Evolutionary conservation across 352 stramenopile species (phyloP).

Genomic region (Globisporangium heterothallicum): DNA sequence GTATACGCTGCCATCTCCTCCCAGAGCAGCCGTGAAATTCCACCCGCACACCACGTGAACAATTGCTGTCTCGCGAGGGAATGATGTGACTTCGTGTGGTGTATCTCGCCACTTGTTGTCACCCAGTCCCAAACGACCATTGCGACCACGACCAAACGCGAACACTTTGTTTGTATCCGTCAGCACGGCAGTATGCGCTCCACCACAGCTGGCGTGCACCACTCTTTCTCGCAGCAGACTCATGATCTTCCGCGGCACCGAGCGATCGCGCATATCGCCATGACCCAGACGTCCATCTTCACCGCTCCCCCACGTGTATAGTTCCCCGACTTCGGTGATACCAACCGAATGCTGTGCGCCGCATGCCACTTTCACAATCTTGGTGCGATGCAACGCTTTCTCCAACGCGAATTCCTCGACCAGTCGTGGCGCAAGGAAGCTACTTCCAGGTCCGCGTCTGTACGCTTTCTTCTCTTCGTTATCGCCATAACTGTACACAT

Average conservation of each 20-base stretch:
- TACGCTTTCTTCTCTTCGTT: slow-evolving; percentile 48
- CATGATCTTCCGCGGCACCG: slow-evolving; percentile 77
- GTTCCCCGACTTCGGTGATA: slow-evolving; percentile 59
- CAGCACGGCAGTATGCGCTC: slow-evolving; percentile 71
- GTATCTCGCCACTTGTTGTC: slow-evolving; percentile 76
- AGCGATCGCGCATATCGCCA: slow-evolving; percentile 74
- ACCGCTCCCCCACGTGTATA: slow-evolving; percentile 82
- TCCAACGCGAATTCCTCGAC: slow-evolving; percentile 77
- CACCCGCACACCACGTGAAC: slow-evolving; percentile 64
- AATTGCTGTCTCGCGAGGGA: slow-evolving; percentile 33
- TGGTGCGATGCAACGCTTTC: slow-evolving; percentile 66
- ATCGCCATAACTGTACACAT: slow-evolving; percentile 78
- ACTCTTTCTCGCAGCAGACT: slow-evolving; percentile 60
- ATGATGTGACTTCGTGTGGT: slow-evolving; percentile 45
- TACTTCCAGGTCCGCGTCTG: slow-evolving; percentile 15
- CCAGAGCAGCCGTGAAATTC: slow-evolving; percentile 75
- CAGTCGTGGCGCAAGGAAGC: slow-evolving; percentile 49
- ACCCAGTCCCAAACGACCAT: slow-evolving; percentile 65
- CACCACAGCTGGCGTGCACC: slow-evolving; percentile 66
- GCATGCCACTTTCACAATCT: slow-evolving; percentile 58
- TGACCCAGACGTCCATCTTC: slow-evolving; percentile 77
- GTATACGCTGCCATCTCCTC: slow-evolving; percentile 48
- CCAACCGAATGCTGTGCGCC: slow-evolving; percentile 72
- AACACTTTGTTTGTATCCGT: slow-evolving; percentile 57
- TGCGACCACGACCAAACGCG: slow-evolving; percentile 67